Base-by-base conservation (phyloP, 108 stramenopile genomes). In the Cyclotella baltica region DNA sequence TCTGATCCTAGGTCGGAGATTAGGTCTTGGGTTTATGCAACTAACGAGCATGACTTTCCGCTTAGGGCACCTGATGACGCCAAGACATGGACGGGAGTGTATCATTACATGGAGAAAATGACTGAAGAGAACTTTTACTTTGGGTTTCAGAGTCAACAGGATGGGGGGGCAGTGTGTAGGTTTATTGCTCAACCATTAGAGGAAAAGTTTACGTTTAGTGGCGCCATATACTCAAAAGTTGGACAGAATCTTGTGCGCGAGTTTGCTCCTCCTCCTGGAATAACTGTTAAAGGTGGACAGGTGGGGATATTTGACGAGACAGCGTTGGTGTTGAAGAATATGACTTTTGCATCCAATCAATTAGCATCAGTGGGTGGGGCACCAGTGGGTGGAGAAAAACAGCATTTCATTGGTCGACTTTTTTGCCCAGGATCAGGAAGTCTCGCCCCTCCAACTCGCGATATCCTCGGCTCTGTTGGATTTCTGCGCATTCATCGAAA, bases 41-140 rank as follows among this genome's bases (percentile, higher is more conserved):
- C 51, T 16, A 69, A 52, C 23, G 50, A 53, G 56, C 70, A 80
- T 55, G 71, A 72, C 15, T 80, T 80, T 52, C 57, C 66, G 15
- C 31, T 80, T 20, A 34, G 72, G 43, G 78, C 78, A 19, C 78
- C 78, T 19, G 78, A 80, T 34, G 78, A 80, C 51, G 55, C 55
- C 20, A 70, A 55, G 30, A 55, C 73, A 22, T 80, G 80, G 80
- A 64, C 72, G 10, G 80, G 80, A 0, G 18, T 80, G 0, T 74
- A 68, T 46, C 57, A 74, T 63, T 56, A 74, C 37, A 22, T 80
- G 73, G 80, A 80, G 61, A 50, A 63, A 23, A 67, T 80, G 25
- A 38, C 62, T 20, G 29, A 19, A 0, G 73, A 74, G 18, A 31
- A 52, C n/a, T 80, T 70, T 64, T 74, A 79, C 50, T 72, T 79